These are phyloP conservation scores for Epichloe sylvatica DNA, from an alignment of 2,329 filamentous ascomycete genomes.

Conservation along the genomic window DNA sequence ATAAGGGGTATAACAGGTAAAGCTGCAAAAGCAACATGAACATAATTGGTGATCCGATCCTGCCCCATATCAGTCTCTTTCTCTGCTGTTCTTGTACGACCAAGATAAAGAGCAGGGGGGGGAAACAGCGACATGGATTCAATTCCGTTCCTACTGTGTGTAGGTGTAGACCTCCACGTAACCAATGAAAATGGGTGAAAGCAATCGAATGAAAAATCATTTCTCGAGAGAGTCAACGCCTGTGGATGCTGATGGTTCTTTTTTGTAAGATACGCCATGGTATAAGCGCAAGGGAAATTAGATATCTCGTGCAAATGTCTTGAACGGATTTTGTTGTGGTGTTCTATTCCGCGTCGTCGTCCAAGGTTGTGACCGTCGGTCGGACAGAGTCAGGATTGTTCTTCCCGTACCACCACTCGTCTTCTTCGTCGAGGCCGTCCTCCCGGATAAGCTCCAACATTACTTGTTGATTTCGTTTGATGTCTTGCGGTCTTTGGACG, in stretches of 20 bases:
- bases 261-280: not conserved
- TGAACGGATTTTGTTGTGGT: not conserved
- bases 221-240: constrained; percentile 3
- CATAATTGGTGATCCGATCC: not conserved
- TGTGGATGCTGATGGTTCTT: constrained; percentile 2
- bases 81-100: not conserved
- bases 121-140: not conserved
- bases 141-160: not conserved
- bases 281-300: not conserved
- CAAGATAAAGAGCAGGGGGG: not conserved
- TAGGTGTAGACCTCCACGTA: not conserved
- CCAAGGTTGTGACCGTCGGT: constrained; percentile 34
- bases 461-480: constrained; percentile 48
- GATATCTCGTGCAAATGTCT: not conserved
- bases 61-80: not conserved
- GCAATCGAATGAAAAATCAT: not conserved
- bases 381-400: constrained; percentile 39
- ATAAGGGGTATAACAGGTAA: not conserved
- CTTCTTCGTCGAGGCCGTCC: constrained; percentile 43
- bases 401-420: constrained; percentile 49
- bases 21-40: not conserved
- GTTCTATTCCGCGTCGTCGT: constrained; percentile 34
- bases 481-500: constrained; percentile 43
- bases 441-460: constrained; percentile 52
- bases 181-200: not conserved